Percentiles rank a stretch among this genome's conserved stretches.
These are phyloP conservation scores for Jatropha multifida DNA, from an alignment of 441 rosid species.

Conservation along the genomic window DNA sequence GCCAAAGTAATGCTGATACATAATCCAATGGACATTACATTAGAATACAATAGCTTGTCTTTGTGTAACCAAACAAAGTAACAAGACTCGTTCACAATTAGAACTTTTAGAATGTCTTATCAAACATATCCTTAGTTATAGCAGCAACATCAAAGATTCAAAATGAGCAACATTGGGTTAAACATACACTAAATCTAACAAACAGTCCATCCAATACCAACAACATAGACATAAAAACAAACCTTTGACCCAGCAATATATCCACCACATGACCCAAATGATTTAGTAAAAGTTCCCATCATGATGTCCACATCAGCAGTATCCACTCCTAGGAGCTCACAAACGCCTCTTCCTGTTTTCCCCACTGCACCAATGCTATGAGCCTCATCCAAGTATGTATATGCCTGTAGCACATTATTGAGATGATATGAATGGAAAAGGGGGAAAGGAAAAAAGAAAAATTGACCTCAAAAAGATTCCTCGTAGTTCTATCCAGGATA, in stretches of 20 bases:
- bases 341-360: conserved; percentile 84
- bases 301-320: conserved; percentile 85
- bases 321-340: conserved; percentile 86
- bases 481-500: background rate
- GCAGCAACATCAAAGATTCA: background rate
- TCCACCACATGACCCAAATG: conserved; percentile 94
- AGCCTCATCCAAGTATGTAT: conserved; percentile 80
- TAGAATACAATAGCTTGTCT: background rate
- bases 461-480: background rate
- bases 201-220: background rate
- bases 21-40: background rate
- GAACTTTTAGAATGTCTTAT: background rate
- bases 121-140: background rate
- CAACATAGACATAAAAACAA: conserved; percentile 1
- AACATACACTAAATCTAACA: background rate
- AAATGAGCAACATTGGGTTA: no score
- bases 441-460: background rate
- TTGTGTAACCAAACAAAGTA: background rate
- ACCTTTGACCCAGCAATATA: conserved; percentile 93
- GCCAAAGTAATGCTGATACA: background rate
- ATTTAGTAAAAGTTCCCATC: conserved; percentile 98
- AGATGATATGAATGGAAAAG: background rate
- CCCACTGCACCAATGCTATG: conserved; percentile 97
- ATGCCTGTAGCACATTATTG: conserved; percentile 45
- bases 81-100: background rate